Evolutionary conservation across 129 eudicot species (phyloP), one percentile per base, ranked within the genome.

Genomic region (Artemisia argyi): DNA sequence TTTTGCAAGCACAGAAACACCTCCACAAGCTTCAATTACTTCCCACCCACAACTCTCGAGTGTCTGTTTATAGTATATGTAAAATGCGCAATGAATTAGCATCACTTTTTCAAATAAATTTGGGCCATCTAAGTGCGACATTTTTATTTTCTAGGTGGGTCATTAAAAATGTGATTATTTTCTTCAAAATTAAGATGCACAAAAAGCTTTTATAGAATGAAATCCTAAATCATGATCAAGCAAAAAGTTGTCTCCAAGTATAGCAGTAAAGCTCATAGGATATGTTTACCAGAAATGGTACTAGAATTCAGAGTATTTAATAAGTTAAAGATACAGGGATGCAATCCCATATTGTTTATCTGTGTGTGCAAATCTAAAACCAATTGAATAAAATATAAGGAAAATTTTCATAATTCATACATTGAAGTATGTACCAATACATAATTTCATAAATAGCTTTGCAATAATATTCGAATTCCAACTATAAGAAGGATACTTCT

Each of bases 11-110:
- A 94, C 80, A n/a, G 98, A 94, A 65, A 90, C 84, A 24, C 98
- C 98, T 12, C 83, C 88, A 63, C 56, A 85, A 51, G 98, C 85
- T 76, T 84, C 97, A 68, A 94, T 65, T 48, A 94, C 98, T 52
- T 86, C 96, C 98, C 98, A 94, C 65, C 98, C 98, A 66, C 93
- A 85, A 2, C 62, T 86, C 84, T 88, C 91, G 7, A 94, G 89
- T 13, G 89, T 81, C 98, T 94, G 68, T 74, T 54, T 53, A 24
- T 12, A 44, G 65, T 17, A 78, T 59, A 66, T 11, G 63, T 48
- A 73, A 73, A 65, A 73, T 32, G n/a, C 18, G 32, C 46, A 61
- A 50, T 28, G 58, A 18, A 42, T 65, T 50, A 51, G 26, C 28
- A 47, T 48, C 22, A 54, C 8, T 11, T 32, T 42, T 11, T 20